Evolutionary conservation across 495 filamentous ascomycete genomes (phyloP), one percentile per base, ranked within the genome.

Genomic region (Mycothermus thermophilus): DNA sequence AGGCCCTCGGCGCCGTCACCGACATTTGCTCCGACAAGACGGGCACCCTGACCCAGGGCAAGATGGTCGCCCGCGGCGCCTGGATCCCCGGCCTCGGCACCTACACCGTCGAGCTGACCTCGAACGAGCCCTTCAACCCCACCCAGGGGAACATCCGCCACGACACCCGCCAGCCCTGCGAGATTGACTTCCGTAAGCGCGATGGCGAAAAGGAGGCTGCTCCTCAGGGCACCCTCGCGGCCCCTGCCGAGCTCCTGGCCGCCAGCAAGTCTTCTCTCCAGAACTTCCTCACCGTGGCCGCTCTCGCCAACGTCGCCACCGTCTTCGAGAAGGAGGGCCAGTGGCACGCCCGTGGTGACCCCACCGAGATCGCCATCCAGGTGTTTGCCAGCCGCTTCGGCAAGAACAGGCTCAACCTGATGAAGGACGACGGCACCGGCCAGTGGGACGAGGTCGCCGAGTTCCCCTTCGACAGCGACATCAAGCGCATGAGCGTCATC

Each of bases 11-110:
- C 14, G 83, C 80, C 20, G 78, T 88, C 19, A 87, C 80, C 21
- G 83, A 87, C 42, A 87, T 90, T 37, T 88, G 82, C 55, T 83
- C 77, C 5, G 83, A 90, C 54, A 90, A 90, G 49, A 90, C 83
- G 0, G 83, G 83, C 1, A 90, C 83, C 0, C 58, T 88, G 10
- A 90, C 83, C 0, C 73, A 79, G 49, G 77, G 76, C 11, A 60
- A 75, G 47, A 66, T 85, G 80, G 75, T 88, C 6, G 77, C 80
- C 3, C 71, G 76, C 32, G 76, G 80, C 41, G 80, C 75, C 3
- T 93, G 84, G 84, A 62, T 93, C 34, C 83, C 81, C 0, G 70
- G 63, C 6, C 52, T 63, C 4, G 62, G 64, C 6, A 66, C 70
- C 10, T 75, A 69, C 48, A 73, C 66, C 4, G 70, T 81, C 12